Evolutionary conservation across 805 yeast genomes (phyloP).

Genomic region (Zygosaccharomyces bisporus): DNA sequence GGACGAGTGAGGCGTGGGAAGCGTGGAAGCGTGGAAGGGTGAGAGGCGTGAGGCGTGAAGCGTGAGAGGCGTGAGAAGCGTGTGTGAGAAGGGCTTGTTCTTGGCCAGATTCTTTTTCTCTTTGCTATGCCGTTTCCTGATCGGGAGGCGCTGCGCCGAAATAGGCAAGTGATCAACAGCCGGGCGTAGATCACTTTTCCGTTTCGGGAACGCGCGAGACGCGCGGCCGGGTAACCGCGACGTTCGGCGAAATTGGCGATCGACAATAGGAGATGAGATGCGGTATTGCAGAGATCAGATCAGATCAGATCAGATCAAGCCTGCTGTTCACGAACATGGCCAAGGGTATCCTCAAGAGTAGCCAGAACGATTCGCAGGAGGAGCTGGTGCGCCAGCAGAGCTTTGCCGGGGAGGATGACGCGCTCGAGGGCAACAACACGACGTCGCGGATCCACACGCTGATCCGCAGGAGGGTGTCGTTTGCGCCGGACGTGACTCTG

Average conservation of each 20-base stretch:
- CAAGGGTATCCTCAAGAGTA: conserved; percentile 15
- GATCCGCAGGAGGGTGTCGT: conserved; percentile 56
- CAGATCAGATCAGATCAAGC: background rate
- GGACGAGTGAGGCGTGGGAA: too few species aligned
- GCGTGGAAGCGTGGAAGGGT: too few species aligned
- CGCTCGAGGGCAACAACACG: conserved; percentile 28
- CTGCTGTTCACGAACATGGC: conserved; percentile 6
- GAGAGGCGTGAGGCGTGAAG: too few species aligned
- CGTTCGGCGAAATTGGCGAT: background rate
- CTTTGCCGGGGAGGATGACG: conserved; percentile 12
- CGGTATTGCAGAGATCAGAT: too few species aligned
- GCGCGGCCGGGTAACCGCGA: background rate
- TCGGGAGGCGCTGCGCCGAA: background rate
- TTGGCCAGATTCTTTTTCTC: too few species aligned
- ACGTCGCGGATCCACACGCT: conserved; percentile 29
- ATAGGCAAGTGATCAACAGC: background rate
- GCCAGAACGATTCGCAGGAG: conserved; percentile 11
- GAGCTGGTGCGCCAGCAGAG: conserved; percentile 9
- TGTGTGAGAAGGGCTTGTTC: too few species aligned
- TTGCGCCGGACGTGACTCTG: conserved; percentile 70
- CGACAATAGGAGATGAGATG: too few species aligned
- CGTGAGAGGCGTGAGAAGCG: too few species aligned
- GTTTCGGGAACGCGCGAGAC: background rate
- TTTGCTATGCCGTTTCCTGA: background rate
- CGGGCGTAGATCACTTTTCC: conserved; percentile 1